Evolutionary conservation across 192 early-diverging fungal species (phyloP).

Genomic region (Diversispora epigaea): DNA sequence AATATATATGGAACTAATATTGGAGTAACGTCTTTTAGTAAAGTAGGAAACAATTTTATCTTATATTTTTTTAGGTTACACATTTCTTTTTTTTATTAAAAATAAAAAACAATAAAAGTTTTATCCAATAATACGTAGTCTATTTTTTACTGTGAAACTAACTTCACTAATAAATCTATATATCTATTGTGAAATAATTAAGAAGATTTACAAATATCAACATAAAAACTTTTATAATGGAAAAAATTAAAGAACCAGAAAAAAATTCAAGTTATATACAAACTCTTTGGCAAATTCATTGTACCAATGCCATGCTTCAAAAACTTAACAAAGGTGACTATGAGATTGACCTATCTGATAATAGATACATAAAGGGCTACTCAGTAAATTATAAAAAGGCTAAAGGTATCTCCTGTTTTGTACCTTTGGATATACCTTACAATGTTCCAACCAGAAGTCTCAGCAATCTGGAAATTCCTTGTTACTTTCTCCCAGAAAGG

Average conservation of each 20-base stretch:
- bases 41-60: no score
- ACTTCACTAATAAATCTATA: no score
- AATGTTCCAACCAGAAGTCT: neutral
- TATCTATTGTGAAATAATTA: no score
- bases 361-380: neutral
- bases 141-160: no score
- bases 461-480: neutral
- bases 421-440: neutral
- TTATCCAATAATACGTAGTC: no score
- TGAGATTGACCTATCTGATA: neutral
- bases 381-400: neutral
- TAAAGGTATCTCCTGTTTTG: constrained; percentile 1
- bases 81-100: no score
- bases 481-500: neutral
- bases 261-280: neutral
- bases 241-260: neutral
- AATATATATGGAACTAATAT: no score
- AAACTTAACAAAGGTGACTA: neutral
- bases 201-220: no score
- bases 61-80: no score
- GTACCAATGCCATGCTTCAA: neutral
- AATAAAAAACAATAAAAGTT: no score
- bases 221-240: no score
- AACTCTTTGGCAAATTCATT: neutral
- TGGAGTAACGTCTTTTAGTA: no score